Conservation (phyloP, 805 yeast species). For the Pichia kluyveri region DNA sequence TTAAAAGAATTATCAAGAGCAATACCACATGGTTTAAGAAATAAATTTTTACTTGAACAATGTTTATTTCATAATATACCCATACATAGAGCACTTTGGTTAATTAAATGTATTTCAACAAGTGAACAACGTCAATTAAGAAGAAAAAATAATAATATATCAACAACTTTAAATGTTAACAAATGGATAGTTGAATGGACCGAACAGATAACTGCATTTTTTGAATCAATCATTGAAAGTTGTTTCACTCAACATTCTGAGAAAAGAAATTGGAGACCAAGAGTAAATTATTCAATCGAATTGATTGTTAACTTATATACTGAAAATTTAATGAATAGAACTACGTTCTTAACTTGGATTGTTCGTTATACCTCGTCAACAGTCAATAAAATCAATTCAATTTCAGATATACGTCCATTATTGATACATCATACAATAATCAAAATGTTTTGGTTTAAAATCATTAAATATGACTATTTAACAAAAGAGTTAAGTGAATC, state of each 20-base stretch:
- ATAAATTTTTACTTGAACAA: constrained; percentile 63
- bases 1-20: constrained; percentile 62
- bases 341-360: constrained; percentile 54
- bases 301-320: constrained; percentile 58
- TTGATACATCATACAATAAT: constrained; percentile 39
- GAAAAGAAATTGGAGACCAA: constrained; percentile 35
- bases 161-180: constrained; percentile 32
- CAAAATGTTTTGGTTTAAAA: constrained; percentile 63
- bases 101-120: constrained; percentile 77
- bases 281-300: constrained; percentile 51
- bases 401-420: constrained; percentile 17
- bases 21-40: constrained; percentile 85
- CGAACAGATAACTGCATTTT: constrained; percentile 58
- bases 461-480: constrained; percentile 45
- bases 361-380: constrained; percentile 37
- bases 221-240: constrained; percentile 42
- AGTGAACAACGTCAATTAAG: constrained; percentile 59
- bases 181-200: constrained; percentile 89
- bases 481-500: constrained; percentile 59
- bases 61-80: constrained; percentile 64
- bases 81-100: constrained; percentile 78
- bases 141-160: constrained; percentile 28
- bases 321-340: constrained; percentile 57
- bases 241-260: constrained; percentile 18
- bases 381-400: constrained; percentile 10